These are phyloP conservation scores for Cubamyces lactineus DNA, from an alignment of 768 basidiomycete genomes.

Conservation along the genomic window DNA sequence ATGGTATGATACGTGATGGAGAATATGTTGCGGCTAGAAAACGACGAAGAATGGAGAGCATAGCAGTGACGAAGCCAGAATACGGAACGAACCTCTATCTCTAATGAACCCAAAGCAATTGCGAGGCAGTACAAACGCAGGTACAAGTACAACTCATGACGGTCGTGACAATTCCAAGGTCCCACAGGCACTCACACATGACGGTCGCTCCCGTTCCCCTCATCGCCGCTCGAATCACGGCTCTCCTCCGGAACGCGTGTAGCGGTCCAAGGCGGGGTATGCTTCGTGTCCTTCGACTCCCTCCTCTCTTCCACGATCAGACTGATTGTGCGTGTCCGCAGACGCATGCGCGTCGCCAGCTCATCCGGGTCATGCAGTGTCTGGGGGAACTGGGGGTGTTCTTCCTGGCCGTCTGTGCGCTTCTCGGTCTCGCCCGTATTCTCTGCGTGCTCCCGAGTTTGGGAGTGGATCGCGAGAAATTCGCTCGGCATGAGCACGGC, in stretches of 20 bases:
- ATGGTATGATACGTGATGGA: too few species aligned
- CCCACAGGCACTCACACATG: constrained; percentile 11
- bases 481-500: constrained; percentile 26
- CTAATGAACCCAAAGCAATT: background rate
- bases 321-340: constrained; percentile 21
- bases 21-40: background rate
- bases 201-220: background rate
- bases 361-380: constrained; percentile 11
- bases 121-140: background rate
- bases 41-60: background rate
- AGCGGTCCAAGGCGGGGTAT: background rate
- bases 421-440: constrained; percentile 3
- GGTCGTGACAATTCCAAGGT: background rate
- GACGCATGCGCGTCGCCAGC: constrained; percentile 14
- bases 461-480: constrained; percentile 8
- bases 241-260: constrained; percentile 8
- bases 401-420: background rate
- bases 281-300: constrained; percentile 5
- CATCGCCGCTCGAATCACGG: constrained; percentile 3
- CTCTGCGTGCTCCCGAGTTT: background rate
- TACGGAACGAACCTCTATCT: background rate
- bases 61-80: too few species aligned
- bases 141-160: constrained; percentile 10
- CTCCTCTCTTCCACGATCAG: constrained; percentile 20
- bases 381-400: background rate